Evolutionary conservation across 2,329 filamentous ascomycete species (phyloP), one percentile per base, ranked within the genome.

Genomic region (Xylariaceae sp.): DNA sequence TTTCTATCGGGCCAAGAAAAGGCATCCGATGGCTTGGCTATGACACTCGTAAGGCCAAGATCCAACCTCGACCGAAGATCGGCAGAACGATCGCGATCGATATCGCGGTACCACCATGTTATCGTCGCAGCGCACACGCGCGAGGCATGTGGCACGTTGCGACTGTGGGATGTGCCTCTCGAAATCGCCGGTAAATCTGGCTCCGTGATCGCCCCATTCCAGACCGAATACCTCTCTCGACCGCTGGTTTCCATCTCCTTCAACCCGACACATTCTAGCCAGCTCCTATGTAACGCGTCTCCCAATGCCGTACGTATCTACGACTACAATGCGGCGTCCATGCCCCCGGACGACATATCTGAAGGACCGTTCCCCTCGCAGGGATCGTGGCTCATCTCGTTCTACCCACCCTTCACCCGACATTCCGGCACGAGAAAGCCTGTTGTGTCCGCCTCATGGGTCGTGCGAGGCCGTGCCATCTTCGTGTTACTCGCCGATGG

Each of bases 301-400:
- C 62, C 71, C 3, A 70, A 78, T 11, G 74, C 73, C 6, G 73
- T 76, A 15, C 70, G 78, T 26, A 69, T 83, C 43, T 83, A 81
- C 55, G 77, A 82, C 56, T 81, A 76, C 50, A 69, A 70, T 2
- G 54, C 67, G 5, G 63, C 77, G 3, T 70, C 75, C 0, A 68
- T 76, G 29, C 65, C 70, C 0, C 63, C 67, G 2, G 74, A 76
- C 37, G 69, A 76, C 30, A 62, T 70, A 7, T 66, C 67, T 11
- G 63, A 68, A 41, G 67, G 73, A 13, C 66, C 69, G 5, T 73
- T 73, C 47, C 69, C 76, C 9, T 60, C 67, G 0, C 76, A 81
- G 48, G 78, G 78, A 23, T 81, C 76, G 2, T 83, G 78, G 78
- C 65, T 81, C 1, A 59, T 83, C 9, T 80, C 78, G 1, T 64